Percentiles rank a stretch among this genome's conserved stretches.
Evolutionary conservation across 208 protist species (phyloP).

Genomic region (Acanthamoeba castellanii): DNA sequence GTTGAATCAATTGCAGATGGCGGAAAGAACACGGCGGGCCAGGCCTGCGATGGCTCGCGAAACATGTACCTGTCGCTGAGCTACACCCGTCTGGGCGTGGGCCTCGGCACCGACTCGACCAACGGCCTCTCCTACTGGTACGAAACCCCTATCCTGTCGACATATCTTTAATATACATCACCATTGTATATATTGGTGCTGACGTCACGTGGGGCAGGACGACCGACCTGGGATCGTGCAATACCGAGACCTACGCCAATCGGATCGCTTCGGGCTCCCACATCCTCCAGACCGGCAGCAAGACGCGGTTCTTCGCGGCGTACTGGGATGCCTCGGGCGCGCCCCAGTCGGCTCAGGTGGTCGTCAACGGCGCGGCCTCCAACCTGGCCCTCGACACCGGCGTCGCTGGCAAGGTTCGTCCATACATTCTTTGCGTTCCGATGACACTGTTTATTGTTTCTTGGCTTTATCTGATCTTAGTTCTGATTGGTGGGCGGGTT

Average conservation of each 20-base stretch:
- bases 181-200: no score
- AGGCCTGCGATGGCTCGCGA: background rate
- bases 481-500: background rate
- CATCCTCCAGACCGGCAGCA: background rate
- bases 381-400: slow-evolving; percentile 11
- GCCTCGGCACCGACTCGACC: background rate
- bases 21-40: background rate
- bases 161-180: background rate
- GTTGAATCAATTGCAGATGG: background rate
- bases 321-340: background rate
- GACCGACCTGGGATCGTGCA: background rate
- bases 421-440: background rate
- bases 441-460: background rate
- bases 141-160: background rate
- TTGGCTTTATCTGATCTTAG: background rate
- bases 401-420: background rate
- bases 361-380: background rate
- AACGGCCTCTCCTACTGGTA: slow-evolving; percentile 7
- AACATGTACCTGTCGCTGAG: background rate
- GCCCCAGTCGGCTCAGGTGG: background rate
- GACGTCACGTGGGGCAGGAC: background rate
- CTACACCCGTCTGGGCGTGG: background rate
- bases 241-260: slow-evolving; percentile 19
- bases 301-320: background rate
- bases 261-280: background rate